Evolutionary conservation across 2,329 filamentous ascomycete species (phyloP), one percentile per base, ranked within the genome.

Genomic region (Thermochaetoides dissita): DNA sequence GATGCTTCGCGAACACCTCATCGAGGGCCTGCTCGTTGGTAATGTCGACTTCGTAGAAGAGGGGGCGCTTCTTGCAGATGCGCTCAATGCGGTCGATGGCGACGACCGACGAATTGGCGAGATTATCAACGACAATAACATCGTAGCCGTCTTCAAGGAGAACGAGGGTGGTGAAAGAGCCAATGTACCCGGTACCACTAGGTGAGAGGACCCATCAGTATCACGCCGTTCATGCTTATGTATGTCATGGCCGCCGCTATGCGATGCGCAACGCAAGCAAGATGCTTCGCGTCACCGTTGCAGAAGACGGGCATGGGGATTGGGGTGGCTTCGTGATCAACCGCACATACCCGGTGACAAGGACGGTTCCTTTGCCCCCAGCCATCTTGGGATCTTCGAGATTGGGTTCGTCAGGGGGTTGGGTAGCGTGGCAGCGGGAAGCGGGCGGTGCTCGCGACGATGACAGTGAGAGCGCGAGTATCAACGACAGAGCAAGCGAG

Each of bases 161-260:
- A 41, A 87, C 81, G 40, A 98, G 79, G 43, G 84, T 72, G 48
- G 91, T 98, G 72, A 96, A 96, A 39, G 89, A 96, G 62, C 91
- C 91, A 65, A 98, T 98, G 73, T 98, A 98, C 69, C 91, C 91
- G 51, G 88, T 94, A 59, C 91, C 91, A 74, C 91, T 95, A 12
- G 34, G 61, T 46, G 54, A 53, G 52, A 54, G 54, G 17, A 24
- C 50, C 49, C 39, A 50, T 55, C 45, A 57, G 51, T 47, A 39
- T 47, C 30, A 35, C n/a, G 41, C 37, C 36, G 8, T n/a, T 8
- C n/a, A 10, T 8, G 12, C 11, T 34, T 41, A 24, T 24, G 17
- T 24, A 24, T 24, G 17, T 24, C 17, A 24, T 24, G 17, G 17
- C 17, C 3, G 17, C 17, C 17, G 17, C 17, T 24, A 24, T 5